phyloP scores from a whole-genome alignment of 495 filamentous ascomycete species.

The Trichocladium antarcticum region DNA sequence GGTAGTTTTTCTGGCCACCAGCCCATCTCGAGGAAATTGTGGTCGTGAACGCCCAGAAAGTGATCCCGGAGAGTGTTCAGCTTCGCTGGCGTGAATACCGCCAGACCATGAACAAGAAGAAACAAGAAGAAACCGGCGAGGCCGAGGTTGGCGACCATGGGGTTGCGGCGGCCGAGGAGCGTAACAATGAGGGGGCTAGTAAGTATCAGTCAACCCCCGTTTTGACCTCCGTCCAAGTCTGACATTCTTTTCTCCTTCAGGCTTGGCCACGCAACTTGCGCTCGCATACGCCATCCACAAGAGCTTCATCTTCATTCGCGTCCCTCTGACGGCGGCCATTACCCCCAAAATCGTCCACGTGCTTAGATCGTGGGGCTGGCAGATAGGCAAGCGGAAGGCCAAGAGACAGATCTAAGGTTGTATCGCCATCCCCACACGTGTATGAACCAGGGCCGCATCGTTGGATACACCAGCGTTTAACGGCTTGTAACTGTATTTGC shows the following conservation, averaged over 20 bases:
- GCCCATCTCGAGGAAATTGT: constrained; percentile 42
- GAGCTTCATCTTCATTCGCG: constrained; percentile 88
- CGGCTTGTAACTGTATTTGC: constrained; percentile 4
- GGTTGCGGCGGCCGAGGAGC: constrained; percentile 41
- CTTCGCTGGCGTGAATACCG: constrained; percentile 34
- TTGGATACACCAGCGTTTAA: constrained; percentile 6
- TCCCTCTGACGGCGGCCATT: constrained; percentile 79
- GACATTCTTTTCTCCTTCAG: constrained; percentile 15
- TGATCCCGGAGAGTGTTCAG: constrained; percentile 43
- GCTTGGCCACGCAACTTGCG: constrained; percentile 67
- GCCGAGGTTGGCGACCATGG: constrained; percentile 38
- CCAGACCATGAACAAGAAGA: constrained; percentile 26
- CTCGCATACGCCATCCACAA: constrained; percentile 97
- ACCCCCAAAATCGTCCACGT: constrained; percentile 86
- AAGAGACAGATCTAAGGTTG: background rate
- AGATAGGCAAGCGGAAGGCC: constrained; percentile 40
- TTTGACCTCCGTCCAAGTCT: background rate
- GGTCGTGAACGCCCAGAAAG: constrained; percentile 35
- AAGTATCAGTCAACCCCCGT: constrained; percentile 18
- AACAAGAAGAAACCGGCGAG: constrained; percentile 20
- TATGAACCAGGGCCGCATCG: background rate
- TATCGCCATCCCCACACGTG: background rate
- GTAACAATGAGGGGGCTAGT: constrained; percentile 44
- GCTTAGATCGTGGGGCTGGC: constrained; percentile 69
- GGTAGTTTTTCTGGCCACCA: constrained; percentile 12